These are phyloP conservation scores for Monilinia fructigena DNA, from an alignment of 2,329 filamentous ascomycete genomes.

Conservation along the genomic window DNA sequence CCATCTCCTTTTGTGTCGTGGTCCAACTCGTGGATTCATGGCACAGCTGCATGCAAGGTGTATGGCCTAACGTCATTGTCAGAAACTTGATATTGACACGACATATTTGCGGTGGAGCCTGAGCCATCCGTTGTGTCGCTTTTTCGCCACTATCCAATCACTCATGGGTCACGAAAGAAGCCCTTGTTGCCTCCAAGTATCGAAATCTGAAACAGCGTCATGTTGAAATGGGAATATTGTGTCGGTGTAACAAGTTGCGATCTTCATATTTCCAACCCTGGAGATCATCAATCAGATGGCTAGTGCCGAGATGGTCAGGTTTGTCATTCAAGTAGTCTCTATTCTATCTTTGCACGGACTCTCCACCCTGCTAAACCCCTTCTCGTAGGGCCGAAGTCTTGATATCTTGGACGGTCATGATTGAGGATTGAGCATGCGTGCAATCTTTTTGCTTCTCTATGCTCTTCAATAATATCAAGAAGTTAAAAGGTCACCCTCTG, in stretches of 20 bases:
- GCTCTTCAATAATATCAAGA: too few species aligned
- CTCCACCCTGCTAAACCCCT: neutral
- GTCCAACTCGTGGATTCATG: constrained; percentile 5
- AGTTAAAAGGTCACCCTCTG: too few species aligned
- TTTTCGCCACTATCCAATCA: neutral
- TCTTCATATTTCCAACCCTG: neutral
- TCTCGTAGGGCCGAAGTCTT: too few species aligned
- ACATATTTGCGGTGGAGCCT: neutral
- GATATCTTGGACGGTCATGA: too few species aligned
- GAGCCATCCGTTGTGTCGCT: neutral
- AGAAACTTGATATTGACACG: neutral
- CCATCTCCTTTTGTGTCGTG: neutral
- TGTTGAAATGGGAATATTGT: neutral
- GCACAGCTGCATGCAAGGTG: neutral
- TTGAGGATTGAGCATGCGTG: too few species aligned
- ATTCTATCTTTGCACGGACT: neutral
- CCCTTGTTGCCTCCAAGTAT: neutral
- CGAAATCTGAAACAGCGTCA: neutral
- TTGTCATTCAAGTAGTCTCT: neutral
- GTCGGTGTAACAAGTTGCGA: neutral
- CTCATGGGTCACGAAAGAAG: neutral
- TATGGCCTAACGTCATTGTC: neutral
- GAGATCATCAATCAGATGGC: neutral
- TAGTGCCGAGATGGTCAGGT: neutral
- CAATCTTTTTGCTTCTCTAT: too few species aligned